Conservation (phyloP, 768 basidiomycete genomes). For the Rhodotorula graminis region DNA sequence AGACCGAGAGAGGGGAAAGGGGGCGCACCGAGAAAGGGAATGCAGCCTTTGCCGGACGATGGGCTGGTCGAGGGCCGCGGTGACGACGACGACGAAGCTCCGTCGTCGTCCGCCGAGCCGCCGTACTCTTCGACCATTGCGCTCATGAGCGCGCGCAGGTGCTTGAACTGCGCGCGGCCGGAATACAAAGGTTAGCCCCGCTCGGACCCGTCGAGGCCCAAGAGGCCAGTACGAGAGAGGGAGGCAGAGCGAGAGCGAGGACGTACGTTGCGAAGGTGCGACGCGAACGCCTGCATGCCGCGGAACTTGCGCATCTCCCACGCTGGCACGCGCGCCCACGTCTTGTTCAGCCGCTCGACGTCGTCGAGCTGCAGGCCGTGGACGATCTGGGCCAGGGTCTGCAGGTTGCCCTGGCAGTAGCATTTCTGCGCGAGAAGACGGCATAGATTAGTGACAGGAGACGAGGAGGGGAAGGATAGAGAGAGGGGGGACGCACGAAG, state of each 20-base stretch:
- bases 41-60: constrained; percentile 17
- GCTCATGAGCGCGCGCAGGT: constrained; percentile 32
- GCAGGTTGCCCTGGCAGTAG: constrained; percentile 70
- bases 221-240: not conserved
- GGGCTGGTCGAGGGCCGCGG: not conserved
- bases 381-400: constrained; percentile 72
- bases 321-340: constrained; percentile 62
- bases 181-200: too few relatives aligned
- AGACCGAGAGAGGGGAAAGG: too few relatives aligned
- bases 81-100: not conserved
- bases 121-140: constrained; percentile 35
- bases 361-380: constrained; percentile 66
- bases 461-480: not conserved
- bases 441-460: not conserved
- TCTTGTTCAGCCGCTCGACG: constrained; percentile 63
- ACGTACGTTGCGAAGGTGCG: constrained; percentile 65
- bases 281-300: constrained; percentile 65
- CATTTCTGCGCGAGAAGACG: constrained; percentile 59
- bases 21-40: constrained; percentile 41
- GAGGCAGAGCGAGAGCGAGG: not conserved
- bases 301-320: constrained; percentile 70
- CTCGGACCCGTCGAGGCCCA: too few relatives aligned
- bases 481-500: constrained; percentile 56
- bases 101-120: constrained; percentile 1
- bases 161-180: constrained; percentile 30